These are phyloP conservation scores for Aspergillus egyptiacus DNA, from an alignment of 495 filamentous ascomycete species.

Conservation along the genomic window DNA sequence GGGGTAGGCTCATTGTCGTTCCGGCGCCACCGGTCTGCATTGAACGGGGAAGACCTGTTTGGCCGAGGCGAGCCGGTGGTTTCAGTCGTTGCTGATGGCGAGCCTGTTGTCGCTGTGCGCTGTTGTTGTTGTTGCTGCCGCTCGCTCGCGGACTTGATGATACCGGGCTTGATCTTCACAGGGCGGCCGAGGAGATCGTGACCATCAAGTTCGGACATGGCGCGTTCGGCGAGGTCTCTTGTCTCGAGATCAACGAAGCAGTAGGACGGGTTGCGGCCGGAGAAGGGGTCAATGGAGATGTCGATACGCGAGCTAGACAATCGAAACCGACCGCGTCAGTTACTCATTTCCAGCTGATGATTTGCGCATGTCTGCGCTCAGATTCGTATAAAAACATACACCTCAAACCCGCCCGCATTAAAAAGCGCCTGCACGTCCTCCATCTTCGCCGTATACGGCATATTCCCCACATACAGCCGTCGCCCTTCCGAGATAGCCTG, in stretches of 20 bases:
- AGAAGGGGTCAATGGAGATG: slow-evolving; percentile 62
- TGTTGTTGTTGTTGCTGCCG: slow-evolving; percentile 19
- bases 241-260: slow-evolving; percentile 61
- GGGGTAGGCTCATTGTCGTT: slow-evolving; percentile 15
- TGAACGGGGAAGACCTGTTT: slow-evolving; percentile 20
- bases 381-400: no score
- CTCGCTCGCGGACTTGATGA: slow-evolving; percentile 37
- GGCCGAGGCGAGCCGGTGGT: no score
- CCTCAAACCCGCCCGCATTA: slow-evolving; percentile 37
- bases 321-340: no score
- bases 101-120: no score
- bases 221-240: slow-evolving; percentile 50
- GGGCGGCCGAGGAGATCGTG: slow-evolving; percentile 46
- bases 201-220: slow-evolving; percentile 52
- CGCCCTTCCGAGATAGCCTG: slow-evolving; percentile 40
- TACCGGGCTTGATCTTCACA: slow-evolving; percentile 57
- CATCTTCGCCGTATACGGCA: slow-evolving; percentile 57
- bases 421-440: slow-evolving; percentile 57
- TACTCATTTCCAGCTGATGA: no score
- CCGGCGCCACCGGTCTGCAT: slow-evolving; percentile 35
- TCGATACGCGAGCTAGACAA: slow-evolving; percentile 57
- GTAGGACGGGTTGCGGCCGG: slow-evolving; percentile 63
- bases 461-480: slow-evolving; percentile 60
- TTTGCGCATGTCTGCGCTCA: no score
- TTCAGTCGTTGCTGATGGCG: no score